Conservation (phyloP, 164 flowering plant species). For the Stephania yunnanensis region DNA sequence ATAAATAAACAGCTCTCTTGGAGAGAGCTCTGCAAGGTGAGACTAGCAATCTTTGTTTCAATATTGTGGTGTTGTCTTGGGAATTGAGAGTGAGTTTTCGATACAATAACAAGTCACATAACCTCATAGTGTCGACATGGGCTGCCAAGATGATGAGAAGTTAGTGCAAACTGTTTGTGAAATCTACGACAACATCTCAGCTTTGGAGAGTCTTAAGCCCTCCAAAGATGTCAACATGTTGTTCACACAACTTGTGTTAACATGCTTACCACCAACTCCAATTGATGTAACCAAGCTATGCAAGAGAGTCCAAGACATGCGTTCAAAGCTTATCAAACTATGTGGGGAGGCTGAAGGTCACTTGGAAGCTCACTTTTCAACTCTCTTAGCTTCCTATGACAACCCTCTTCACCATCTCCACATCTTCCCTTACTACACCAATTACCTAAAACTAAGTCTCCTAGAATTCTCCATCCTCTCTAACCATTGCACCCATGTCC, state of each 20-base stretch:
- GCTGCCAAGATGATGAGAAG: slow-evolving; percentile 53
- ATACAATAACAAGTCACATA: neutral
- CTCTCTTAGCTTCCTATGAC: slow-evolving; percentile 42
- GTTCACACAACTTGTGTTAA: slow-evolving; percentile 69
- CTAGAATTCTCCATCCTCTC: slow-evolving; percentile 54
- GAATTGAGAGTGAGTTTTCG: neutral
- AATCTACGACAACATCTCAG: slow-evolving; percentile 65
- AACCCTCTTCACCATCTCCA: slow-evolving; percentile 63
- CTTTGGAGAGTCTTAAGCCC: slow-evolving; percentile 65
- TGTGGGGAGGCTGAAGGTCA: slow-evolving; percentile 83
- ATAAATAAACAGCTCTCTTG: slow-evolving; percentile 30
- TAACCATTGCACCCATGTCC: slow-evolving; percentile 35
- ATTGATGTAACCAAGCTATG: slow-evolving; percentile 61
- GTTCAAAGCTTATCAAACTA: slow-evolving; percentile 60
- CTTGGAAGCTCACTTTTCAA: slow-evolving; percentile 70
- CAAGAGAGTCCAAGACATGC: slow-evolving; percentile 38
- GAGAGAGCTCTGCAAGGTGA: slow-evolving; percentile 1
- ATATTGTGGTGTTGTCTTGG: neutral
- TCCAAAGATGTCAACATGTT: slow-evolving; percentile 74
- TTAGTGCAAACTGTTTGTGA: slow-evolving; percentile 49
- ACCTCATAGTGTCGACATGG: slow-evolving; percentile 79
- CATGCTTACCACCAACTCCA: slow-evolving; percentile 72
- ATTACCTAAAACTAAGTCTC: slow-evolving; percentile 67
- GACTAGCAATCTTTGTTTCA: neutral
- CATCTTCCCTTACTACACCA: slow-evolving; percentile 73